Evolutionary conservation across 352 stramenopile species (phyloP).

Genomic region (Pseudoperonospora humuli): DNA sequence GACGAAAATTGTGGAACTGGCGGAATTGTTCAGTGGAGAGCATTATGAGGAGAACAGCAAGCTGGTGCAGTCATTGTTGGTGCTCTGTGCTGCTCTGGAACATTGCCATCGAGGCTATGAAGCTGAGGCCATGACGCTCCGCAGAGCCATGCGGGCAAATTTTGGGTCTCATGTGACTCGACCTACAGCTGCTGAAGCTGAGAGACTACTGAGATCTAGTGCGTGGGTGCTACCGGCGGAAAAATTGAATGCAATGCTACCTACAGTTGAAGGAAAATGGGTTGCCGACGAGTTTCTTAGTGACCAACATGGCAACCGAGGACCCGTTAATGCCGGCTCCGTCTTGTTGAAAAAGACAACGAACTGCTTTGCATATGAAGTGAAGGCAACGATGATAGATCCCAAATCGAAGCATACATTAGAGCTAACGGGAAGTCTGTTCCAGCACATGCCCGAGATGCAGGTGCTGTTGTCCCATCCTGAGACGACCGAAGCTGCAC

Average conservation of each 20-base stretch:
- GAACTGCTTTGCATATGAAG: slow-evolving; percentile 56
- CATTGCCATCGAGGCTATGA: slow-evolving; percentile 70
- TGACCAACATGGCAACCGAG: slow-evolving; percentile 37
- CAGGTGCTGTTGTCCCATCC: slow-evolving; percentile 32
- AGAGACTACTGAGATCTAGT: slow-evolving; percentile 36
- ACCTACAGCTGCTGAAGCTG: slow-evolving; percentile 35
- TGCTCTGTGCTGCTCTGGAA: slow-evolving; percentile 40
- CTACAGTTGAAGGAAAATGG: slow-evolving; percentile 75
- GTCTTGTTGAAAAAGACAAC: slow-evolving; percentile 47
- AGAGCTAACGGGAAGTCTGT: slow-evolving; percentile 53
- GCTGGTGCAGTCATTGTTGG: slow-evolving; percentile 25
- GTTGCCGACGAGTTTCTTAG: slow-evolving; percentile 59
- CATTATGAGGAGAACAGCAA: slow-evolving; percentile 21
- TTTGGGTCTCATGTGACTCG: slow-evolving; percentile 26
- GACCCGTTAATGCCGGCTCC: slow-evolving; percentile 55
- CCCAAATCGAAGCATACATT: slow-evolving; percentile 31
- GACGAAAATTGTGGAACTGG: slow-evolving; percentile 35
- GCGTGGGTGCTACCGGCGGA: slow-evolving; percentile 54
- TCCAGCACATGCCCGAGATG: slow-evolving; percentile 46
- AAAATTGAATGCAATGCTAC: slow-evolving; percentile 36
- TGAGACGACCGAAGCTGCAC: slow-evolving; percentile 14
- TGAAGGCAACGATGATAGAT: slow-evolving; percentile 47
- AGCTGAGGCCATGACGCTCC: slow-evolving; percentile 35
- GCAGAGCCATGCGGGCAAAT: slow-evolving; percentile 27
- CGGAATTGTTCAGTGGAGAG: slow-evolving; percentile 29